Conservation (phyloP, 768 basidiomycete genomes). For the Naganishia onofrii region DNA sequence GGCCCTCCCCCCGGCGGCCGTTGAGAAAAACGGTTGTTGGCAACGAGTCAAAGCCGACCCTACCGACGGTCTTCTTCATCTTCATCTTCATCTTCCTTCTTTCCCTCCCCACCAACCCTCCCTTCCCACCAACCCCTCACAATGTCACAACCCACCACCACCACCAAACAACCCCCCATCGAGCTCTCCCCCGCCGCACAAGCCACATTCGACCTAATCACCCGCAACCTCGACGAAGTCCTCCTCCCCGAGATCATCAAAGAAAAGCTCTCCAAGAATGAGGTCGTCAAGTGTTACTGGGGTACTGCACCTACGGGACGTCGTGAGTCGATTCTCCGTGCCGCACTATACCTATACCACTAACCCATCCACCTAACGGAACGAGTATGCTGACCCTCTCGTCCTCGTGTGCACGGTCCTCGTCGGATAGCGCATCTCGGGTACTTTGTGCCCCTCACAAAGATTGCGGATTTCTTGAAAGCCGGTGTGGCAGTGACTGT, state of each 20-base stretch:
- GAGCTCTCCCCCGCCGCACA: constrained; percentile 42
- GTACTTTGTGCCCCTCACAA: constrained; percentile 90
- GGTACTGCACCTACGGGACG: constrained; percentile 90
- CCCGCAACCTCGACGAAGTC: constrained; percentile 78
- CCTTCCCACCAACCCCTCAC: background rate
- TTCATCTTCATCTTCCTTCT: background rate
- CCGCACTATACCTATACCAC: too few species aligned
- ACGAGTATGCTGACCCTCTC: background rate
- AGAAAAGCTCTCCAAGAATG: constrained; percentile 70
- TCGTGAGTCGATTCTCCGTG: too few species aligned
- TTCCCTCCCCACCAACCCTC: background rate
- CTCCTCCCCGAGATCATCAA: constrained; percentile 82
- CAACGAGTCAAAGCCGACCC: constrained; percentile 8
- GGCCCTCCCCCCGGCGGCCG: too few species aligned
- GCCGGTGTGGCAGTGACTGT: constrained; percentile 64
- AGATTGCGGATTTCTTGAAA: constrained; percentile 91
- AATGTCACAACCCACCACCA: background rate
- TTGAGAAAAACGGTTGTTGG: background rate
- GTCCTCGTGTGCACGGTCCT: too few species aligned
- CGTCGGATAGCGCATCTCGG: constrained; percentile 77
- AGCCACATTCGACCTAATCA: constrained; percentile 71
- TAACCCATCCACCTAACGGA: too few species aligned
- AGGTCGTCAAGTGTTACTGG: constrained; percentile 84
- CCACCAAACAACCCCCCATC: constrained; percentile 31
- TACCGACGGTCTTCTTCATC: background rate